Base-by-base conservation (phyloP, 2,329 filamentous ascomycete species). In the Tolypocladium amazonense region DNA sequence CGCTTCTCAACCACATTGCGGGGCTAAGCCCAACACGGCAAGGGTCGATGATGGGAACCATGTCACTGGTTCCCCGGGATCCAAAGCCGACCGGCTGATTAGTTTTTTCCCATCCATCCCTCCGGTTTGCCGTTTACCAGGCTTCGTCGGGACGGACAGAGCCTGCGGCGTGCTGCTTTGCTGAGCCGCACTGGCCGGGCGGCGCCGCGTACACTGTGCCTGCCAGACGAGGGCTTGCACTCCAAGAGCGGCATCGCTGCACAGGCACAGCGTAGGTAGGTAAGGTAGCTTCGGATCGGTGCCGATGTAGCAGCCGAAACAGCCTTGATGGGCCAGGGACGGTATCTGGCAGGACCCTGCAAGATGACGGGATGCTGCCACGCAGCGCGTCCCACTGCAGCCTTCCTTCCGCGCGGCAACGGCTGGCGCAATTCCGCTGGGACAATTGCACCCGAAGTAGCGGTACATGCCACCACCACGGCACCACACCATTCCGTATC, bases 1-100 rank as follows among this genome's bases (percentile, higher is more conserved):
- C 59, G 38, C 57, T 63, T 56, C 65, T 65, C 65, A 67, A 67
- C 65, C 65, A 67, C 50, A 67, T 65, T 65, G 56, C 1, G 0
- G 47, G 60, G 23, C 65, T 65, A 67, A 57, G 50, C 65, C 58
- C 4, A 58, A 45, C 50, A 30, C 39, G 58, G 64, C 25, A 62
- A 61, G 58, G 50, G 30, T n/a, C 50, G 50, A 53, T 12, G 4
- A 7, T 14, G 7, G 15, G 7, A 3, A 18, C 50, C 50, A 53
- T 53, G 50, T 53, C 50, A 35, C 50, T 53, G 27, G 27, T n/a
- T 53, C 50, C 18, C 18, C 47, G 27, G 50, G 50, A 53, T 53
- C 50, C 30, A 53, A 33, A 33, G 47, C 47, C 47, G 47, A 30
- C 47, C 47, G 20, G 27, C 25, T 52, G 18, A 33, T 33, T 18